Percentiles rank a stretch among this genome's conserved stretches.
Conservation (phyloP, 768 basidiomycete species). For the Porphyrellus cyaneotinctus region DNA sequence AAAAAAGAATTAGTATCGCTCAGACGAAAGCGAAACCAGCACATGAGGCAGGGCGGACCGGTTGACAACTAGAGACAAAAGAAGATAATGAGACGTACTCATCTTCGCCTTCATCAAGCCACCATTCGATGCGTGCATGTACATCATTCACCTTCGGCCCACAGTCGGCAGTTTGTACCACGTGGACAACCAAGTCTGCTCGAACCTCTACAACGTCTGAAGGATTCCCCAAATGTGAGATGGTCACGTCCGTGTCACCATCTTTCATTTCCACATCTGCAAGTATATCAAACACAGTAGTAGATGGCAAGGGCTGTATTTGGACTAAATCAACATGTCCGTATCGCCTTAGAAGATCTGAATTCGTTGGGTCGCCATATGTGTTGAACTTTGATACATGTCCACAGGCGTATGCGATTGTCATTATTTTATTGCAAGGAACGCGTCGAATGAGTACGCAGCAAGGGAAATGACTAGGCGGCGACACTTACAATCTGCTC, state of each 20-base stretch:
- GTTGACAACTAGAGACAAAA: background rate
- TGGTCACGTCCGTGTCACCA: constrained; percentile 14
- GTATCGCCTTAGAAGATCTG: constrained; percentile 89
- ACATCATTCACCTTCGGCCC: constrained; percentile 13
- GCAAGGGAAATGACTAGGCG: background rate
- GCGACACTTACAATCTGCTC: constrained; percentile 75
- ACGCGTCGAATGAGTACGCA: no score
- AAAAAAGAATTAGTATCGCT: background rate
- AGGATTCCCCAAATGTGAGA: constrained; percentile 55
- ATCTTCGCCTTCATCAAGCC: constrained; percentile 86
- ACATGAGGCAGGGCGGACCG: background rate
- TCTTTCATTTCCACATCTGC: constrained; percentile 15
- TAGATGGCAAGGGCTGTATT: constrained; percentile 36
- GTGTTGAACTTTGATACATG: constrained; percentile 74
- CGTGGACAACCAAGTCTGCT: constrained; percentile 62
- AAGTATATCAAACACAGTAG: background rate
- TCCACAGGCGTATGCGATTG: background rate
- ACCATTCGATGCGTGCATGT: constrained; percentile 73
- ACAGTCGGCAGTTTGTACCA: constrained; percentile 21
- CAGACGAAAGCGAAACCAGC: background rate
- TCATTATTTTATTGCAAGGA: background rate
- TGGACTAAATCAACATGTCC: constrained; percentile 84
- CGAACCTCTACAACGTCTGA: constrained; percentile 75
- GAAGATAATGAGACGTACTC: constrained; percentile 52
- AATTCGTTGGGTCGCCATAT: constrained; percentile 89